Conservation (phyloP, 1,284 basidiomycete species). For the Ceratobasidium sp. region DNA sequence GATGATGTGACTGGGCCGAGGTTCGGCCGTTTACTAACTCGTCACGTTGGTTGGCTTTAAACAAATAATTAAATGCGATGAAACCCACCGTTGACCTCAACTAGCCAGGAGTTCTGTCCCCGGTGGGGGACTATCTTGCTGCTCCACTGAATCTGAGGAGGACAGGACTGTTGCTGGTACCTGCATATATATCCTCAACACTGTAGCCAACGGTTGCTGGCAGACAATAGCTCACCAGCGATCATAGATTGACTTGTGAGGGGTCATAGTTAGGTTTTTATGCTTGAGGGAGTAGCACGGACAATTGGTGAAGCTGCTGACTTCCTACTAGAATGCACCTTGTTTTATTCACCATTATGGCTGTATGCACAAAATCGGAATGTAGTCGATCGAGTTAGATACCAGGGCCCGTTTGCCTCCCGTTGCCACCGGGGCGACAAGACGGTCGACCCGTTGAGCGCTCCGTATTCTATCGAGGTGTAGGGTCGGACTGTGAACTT, state of each 20-base stretch:
- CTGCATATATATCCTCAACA: not conserved
- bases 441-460: not conserved
- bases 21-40: slow-evolving; percentile 4
- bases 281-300: not conserved
- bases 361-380: not conserved
- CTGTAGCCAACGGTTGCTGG: not conserved
- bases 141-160: slow-evolving; percentile 25
- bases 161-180: slow-evolving; percentile 20
- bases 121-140: not conserved
- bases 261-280: slow-evolving; percentile 1
- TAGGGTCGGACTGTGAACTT: not conserved
- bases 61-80: not conserved
- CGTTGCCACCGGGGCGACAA: not conserved
- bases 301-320: not conserved
- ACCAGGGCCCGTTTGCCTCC: not conserved
- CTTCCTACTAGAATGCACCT: not conserved
- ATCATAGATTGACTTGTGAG: slow-evolving; percentile 19
- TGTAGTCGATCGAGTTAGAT: not conserved
- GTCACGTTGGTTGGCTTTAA: not conserved
- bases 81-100: slow-evolving; percentile 23
- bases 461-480: not conserved
- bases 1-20: slow-evolving; percentile 17
- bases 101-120: slow-evolving; percentile 24
- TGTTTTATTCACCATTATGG: not conserved
- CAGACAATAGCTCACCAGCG: slow-evolving; percentile 4